Evolutionary conservation across 176 grass and related monocot species (phyloP), one percentile per base, ranked within the genome.

Genomic region (Pharus latifolius): DNA sequence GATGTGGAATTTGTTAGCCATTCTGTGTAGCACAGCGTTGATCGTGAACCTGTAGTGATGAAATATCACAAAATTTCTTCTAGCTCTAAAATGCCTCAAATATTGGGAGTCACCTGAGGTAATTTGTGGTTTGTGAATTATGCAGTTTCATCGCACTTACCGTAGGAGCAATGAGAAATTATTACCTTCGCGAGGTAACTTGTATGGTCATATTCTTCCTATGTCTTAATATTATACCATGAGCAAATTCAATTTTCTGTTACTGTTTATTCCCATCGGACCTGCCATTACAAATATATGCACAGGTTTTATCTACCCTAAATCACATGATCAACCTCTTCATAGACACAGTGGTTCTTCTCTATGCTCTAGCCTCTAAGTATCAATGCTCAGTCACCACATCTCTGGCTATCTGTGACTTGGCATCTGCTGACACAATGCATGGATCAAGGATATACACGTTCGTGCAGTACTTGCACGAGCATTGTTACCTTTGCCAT

Each of bases 131-230:
- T 67, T 83, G 38, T 81, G 79, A 82, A 88, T 77, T 71, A 20
- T 85, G 55, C 72, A 81, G 74, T 63, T 86, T 70, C 55, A 14
- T 37, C 17, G 16, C 1, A 50, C 46, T 40, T 66, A 69, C 20
- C 78, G 57, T 70, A 62, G 41, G 77, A 82, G 29, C 70, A 63
- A 33, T 7, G 64, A 77, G 67, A 78, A 54, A 66, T 29, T 62
- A 42, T 54, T 45, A 49, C 54, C 70, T 70, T 75, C 37, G 59
- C 83, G 12, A 78, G 88, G 82, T 89, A 83, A 70, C 10, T 16
- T 61, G 24, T 7, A 32, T 49, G 18, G 34, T 52, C 51, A 31
- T 48, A 29, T 2, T 70, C 8, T 50, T 49, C n/a, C 45, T n/a
- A n/a, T n/a, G n/a, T n/a, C n/a, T n/a, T n/a, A 23, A 12, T 15